Base-by-base conservation (phyloP, 441 rosid genomes). In the Syzygium syzygioides region DNA sequence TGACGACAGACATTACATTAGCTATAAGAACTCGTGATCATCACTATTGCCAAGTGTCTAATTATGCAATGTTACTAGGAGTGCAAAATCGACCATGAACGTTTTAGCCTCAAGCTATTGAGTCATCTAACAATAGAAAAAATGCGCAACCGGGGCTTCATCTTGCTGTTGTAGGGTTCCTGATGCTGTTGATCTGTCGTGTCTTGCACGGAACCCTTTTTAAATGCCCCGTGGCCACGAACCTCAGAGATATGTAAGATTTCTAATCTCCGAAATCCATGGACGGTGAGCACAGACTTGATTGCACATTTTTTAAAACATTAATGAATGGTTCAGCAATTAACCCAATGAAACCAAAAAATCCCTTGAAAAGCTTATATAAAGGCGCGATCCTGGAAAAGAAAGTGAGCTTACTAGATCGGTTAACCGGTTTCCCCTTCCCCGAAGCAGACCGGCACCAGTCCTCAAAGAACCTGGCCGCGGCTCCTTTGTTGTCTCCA, bases 401-500 rank as follows among this genome's bases (percentile, higher is more conserved):
- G 59, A 84, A 53, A 30, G 26, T 30, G 23, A 34, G 18, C 86
- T 54, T 85, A 85, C 59, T 9, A 30, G 86, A 85, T 53, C 10
- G 45, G 59, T 85, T 32, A 20, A 12, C 45, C 10, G 30, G 14
- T 19, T 85, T 53, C 55, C 62, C 59, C 41, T 34, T 41, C 48
- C 45, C 52, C 19, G 37, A 20, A 85, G 50, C 62, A 30, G 86
- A 30, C 15, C 0, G 28, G 59, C 92, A 89, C 93, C 91, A 92
- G 86, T 95, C 96, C 79, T 95, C 96, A 34, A 95, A 93, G 91
- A 95, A 94, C 85, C 96, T 92, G 32, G 96, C 95, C 23, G 95
- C 96, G 32, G 95, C 95, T 26, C 96, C 96, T 88, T 95, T 95
- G 91, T 95, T 95, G 91, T 95, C 96, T 85, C 96, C 95, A 6